Evolutionary conservation across 2,329 filamentous ascomycete genomes (phyloP), one percentile per base, ranked within the genome.

Genomic region (Cryphonectria parasitica): DNA sequence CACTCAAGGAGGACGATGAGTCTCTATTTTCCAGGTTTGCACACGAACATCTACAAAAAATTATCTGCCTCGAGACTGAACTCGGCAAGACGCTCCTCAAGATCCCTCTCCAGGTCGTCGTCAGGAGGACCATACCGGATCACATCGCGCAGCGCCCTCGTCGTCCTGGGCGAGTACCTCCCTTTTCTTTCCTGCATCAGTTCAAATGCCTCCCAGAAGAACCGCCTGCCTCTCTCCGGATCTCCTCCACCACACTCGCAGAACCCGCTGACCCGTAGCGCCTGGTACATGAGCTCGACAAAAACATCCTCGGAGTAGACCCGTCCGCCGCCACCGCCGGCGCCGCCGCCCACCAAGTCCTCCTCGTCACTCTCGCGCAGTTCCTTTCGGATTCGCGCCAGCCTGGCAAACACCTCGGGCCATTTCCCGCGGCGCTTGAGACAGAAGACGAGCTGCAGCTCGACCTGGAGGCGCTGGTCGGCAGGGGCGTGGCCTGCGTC

Each of bases 201-300:
- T 31, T 69, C 39, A 28, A 69, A 69, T 0, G 68, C 68, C 49
- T 69, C 68, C 22, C n/a, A 39, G 52, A 69, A 69, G 62, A 69
- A 66, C 2, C 22, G 17, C 11, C 58, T 58, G 4, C 68, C 68
- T 41, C 28, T 61, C 8, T 60, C 62, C 4, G 62, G 49, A 22
- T 69, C 68, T 15, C 68, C 68, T 1, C 68, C 68, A 11, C 64
- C 52, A 41, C 68, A 69, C 62, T 69, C 68, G 41, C 68, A 69
- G 61, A 69, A 58, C 25, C 49, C 68, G 52, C 65, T 69, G 62
- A 66, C 58, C n/a, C 68, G 62, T 52, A 69, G 68, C 6, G 68
- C 41, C 68, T 61, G 68, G 62, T 69, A 69, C 68, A 64, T 66
- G 36, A 69, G 68, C 68, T 69, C 68, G 13, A 66, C 68, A 10